Evolutionary conservation across 805 yeast species (phyloP), one percentile per base, ranked within the genome.

Genomic region (Yarrowia phangngaensis): DNA sequence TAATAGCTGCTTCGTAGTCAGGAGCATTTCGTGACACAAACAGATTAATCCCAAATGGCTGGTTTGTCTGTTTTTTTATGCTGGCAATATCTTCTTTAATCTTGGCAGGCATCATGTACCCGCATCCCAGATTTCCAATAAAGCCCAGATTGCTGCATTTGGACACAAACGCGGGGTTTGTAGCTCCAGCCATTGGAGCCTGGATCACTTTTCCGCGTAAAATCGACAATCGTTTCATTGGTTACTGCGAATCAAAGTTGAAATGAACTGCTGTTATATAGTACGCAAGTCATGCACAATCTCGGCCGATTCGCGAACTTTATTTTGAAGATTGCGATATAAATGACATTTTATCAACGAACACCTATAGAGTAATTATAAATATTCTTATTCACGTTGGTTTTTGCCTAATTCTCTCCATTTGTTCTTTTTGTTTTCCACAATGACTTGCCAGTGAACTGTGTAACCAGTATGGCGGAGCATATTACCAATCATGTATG

Each of bases 131-230:
- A 1, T 79, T 71, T 0, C 80, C 82, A n/a, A 78, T 43, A 1
- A 72, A 78, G 0, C 82, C 82, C 6, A 56, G 54, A 8, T 61
- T 59, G 3, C 70, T 59, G 1, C 73, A 69, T 1, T 64, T 65
- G 1, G 72, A 66, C 0, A 79, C 79, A 51, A 76, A 55, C 22
- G 61, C 58, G 1, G 69, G 62, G 1, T 76, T 73, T 11, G 74
- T 64, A 2, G 75, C 68, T 0, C 81, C 80, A 1, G 82, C 80
- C 82, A 78, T 77, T 15, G 82, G 82, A 0, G 82, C 70, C 56
- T 75, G 80, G 26, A 78, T 61, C 3, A 78, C 9, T 12, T 29
- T 29, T 8, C 48, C 48, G 5, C 24, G 17, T 9, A 41, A 30
- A 14, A 20, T 19, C 13, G 12, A n/a, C 3, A 38, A 32, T 38